Evolutionary conservation across 148 eudicot genomes (phyloP), one percentile per base, ranked within the genome.

Genomic region (Cornus controversa): DNA sequence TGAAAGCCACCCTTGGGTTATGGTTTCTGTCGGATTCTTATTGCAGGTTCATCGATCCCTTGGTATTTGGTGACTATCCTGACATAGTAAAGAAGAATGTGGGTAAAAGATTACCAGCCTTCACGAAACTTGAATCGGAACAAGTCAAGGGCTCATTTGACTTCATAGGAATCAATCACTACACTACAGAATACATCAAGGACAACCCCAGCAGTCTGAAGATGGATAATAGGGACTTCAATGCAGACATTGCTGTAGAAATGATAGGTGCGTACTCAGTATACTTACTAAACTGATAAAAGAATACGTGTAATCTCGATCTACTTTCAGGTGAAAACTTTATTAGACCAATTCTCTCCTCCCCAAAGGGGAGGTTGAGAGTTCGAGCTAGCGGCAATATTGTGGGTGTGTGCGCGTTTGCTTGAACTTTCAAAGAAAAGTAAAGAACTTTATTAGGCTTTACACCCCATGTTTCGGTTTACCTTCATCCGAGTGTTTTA

Each of bases 81-180:
- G 82, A 79, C 31, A 64, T 83, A 72, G 70, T 90, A 77, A 87
- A 87, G 84, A 83, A 67, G 36, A 76, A 67, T 25, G 86, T 34
- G 0, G 94, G 89, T 25, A 64, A 66, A 40, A 78, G 86, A 73
- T 66, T 92, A 79, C 94, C 97, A 3, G 37, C 47, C 20, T 87
- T 92, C 47, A 83, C 83, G 3, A 31, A 86, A 69, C 28, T 76
- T 22, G 94, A 92, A 74, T 78, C 85, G 8, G 60, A 82, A 67
- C 66, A 74, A 63, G 76, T 92, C 34, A 90, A 88, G 82, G 90
- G 89, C 9, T 81, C 93, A 54, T 70, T 78, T 53, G 94, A 93
- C 77, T 93, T 93, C 31, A 47, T 91, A 24, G 97, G 91, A 53
- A 6, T 91, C 31, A 92, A 92, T 79, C 89, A 90, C 50, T 90